phyloP scores from a whole-genome alignment of 2,329 filamentous ascomycete genomes.

The Alternaria sp. region DNA sequence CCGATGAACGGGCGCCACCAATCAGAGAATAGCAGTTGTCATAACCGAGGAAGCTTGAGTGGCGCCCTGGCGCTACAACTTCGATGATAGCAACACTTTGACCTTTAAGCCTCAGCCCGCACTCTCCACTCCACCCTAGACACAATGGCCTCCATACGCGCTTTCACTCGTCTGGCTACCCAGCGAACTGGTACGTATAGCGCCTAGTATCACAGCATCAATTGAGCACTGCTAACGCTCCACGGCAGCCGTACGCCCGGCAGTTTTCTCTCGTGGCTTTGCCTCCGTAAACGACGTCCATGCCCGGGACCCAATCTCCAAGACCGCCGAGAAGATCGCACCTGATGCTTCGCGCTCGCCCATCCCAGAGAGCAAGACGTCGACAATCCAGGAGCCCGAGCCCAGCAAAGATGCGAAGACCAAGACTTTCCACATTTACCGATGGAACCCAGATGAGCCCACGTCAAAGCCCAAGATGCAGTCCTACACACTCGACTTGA shows the following conservation, averaged over 20 bases:
- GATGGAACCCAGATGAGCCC: constrained; percentile 96
- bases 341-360: constrained; percentile 39
- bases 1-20: constrained; percentile 17
- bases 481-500: constrained; percentile 91
- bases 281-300: constrained; percentile 49
- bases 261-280: constrained; percentile 50
- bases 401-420: constrained; percentile 67
- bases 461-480: constrained; percentile 95
- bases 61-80: constrained; percentile 23
- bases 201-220: constrained; percentile 13
- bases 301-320: constrained; percentile 46
- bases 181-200: constrained; percentile 47
- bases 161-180: constrained; percentile 50
- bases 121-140: constrained; percentile 37
- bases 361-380: constrained; percentile 63
- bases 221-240: constrained; percentile 40
- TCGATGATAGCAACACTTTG: constrained; percentile 40
- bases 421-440: constrained; percentile 99
- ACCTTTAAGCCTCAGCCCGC: constrained; percentile 30
- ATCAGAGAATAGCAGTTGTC: constrained; percentile 19
- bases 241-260: constrained; percentile 45
- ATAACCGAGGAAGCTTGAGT: constrained; percentile 27
- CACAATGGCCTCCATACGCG: constrained; percentile 52
- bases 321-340: constrained; percentile 40
- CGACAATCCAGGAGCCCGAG: constrained; percentile 69